A percentile compares a stretch with the other conserved stretches of the same genome.
Conservation (phyloP, 345 rosid species). For the Syzygium aqueum region DNA sequence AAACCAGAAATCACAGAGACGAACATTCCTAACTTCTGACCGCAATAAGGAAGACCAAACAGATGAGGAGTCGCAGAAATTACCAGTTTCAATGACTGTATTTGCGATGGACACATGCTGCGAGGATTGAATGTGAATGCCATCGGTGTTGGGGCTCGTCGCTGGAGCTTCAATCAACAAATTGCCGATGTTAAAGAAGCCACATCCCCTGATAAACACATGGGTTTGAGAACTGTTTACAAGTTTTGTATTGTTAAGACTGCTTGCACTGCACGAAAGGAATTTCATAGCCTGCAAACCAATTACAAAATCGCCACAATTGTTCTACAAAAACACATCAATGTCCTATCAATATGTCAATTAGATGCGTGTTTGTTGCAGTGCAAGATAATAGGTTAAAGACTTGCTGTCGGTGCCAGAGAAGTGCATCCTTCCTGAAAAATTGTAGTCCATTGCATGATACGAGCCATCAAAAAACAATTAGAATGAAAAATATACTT, state of each 20-base stretch:
- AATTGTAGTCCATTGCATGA: background rate
- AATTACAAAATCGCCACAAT: background rate
- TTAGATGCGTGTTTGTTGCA: background rate
- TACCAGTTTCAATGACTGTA: conserved; percentile 19
- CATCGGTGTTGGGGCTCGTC: conserved; percentile 34
- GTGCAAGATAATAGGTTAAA: background rate
- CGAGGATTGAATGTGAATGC: conserved; percentile 23
- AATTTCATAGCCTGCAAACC: conserved; percentile 19
- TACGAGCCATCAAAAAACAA: background rate
- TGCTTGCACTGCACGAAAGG: conserved; percentile 11
- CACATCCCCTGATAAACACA: conserved; percentile 1
- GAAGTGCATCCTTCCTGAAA: conserved; percentile 22
- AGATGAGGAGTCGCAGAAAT: background rate
- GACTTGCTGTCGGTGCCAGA: conserved; percentile 24
- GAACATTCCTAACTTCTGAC: no score
- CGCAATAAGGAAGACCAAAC: background rate
- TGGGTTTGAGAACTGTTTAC: conserved; percentile 26
- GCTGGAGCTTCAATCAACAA: conserved; percentile 18
- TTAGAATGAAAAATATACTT: background rate
- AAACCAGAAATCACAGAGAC: background rate
- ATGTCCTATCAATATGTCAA: background rate
- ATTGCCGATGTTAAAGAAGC: background rate
- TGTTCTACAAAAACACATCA: background rate
- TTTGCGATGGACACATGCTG: conserved; percentile 4
- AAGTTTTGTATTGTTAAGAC: conserved; percentile 7